phyloP scores from a whole-genome alignment of 1,284 basidiomycete species.

The Apiotrichum domesticum region DNA sequence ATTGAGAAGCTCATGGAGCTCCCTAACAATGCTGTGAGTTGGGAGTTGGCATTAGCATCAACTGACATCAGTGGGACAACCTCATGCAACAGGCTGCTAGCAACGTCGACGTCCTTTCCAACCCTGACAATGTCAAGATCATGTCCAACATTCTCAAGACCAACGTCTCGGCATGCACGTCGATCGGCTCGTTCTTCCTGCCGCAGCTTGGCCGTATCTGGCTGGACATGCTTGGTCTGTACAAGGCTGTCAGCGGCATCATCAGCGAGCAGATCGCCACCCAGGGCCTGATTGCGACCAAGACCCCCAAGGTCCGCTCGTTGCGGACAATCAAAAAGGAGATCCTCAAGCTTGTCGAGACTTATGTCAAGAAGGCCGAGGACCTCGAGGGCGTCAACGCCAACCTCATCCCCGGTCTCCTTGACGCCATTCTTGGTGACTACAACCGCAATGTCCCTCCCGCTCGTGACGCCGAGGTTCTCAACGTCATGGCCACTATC shows the following conservation, averaged over 20 bases:
- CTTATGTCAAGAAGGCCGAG: conserved; percentile 93
- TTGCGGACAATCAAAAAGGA: conserved; percentile 98
- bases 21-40: conserved; percentile 71
- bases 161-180: conserved; percentile 95
- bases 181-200: conserved; percentile 93
- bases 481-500: conserved; percentile 98
- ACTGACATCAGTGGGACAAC: conserved; percentile 65
- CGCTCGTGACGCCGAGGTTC: conserved; percentile 92
- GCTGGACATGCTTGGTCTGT: conserved; percentile 96
- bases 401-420: conserved; percentile 88
- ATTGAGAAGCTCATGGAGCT: conserved; percentile 95
- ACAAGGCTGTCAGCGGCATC: conserved; percentile 96
- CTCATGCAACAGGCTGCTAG: conserved; percentile 93
- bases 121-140: conserved; percentile 93
- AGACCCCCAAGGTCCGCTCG: conserved; percentile 93
- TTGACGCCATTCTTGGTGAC: conserved; percentile 95
- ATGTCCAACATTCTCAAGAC: conserved; percentile 96
- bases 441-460: conserved; percentile 91
- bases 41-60: too few relatives aligned
- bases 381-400: conserved; percentile 87
- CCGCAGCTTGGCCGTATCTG: conserved; percentile 96
- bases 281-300: conserved; percentile 86
- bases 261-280: conserved; percentile 88
- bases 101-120: conserved; percentile 86
- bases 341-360: conserved; percentile 94